phyloP scores from a whole-genome alignment of 192 early-diverging fungal species.

The Mortierella hygrophila region DNA sequence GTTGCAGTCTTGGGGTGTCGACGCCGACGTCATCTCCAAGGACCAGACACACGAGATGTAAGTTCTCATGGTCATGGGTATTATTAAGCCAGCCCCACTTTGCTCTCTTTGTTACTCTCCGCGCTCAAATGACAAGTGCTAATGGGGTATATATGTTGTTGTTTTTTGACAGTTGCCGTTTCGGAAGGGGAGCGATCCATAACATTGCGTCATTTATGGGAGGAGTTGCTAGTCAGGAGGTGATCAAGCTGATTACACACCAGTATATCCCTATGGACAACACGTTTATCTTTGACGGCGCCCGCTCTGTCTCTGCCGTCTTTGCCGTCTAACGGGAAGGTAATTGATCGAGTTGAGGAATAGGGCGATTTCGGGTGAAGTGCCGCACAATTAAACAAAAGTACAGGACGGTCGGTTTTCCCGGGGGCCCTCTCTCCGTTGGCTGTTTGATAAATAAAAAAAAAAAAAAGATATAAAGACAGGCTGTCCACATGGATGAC shows the following conservation, averaged over 20 bases:
- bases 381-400: too few relatives aligned
- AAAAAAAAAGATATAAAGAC: not conserved
- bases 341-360: not conserved
- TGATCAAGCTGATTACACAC: conserved; percentile 94
- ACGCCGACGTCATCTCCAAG: conserved; percentile 55
- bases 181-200: conserved; percentile 83
- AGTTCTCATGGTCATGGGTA: conserved; percentile 28
- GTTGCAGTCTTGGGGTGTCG: conserved; percentile 58
- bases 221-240: conserved; percentile 93
- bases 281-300: conserved; percentile 87
- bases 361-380: not conserved
- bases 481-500: not conserved
- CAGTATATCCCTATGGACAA: conserved; percentile 97
- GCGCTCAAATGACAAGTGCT: not conserved
- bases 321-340: conserved; percentile 48
- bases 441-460: not conserved
- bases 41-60: conserved; percentile 79
- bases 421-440: not conserved
- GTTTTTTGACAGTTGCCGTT: conserved; percentile 61
- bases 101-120: not conserved
- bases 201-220: conserved; percentile 89
- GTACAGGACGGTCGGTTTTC: not conserved
- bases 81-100: too few relatives aligned
- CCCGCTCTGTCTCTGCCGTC: conserved; percentile 67
- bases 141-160: conserved; percentile 1